Percentiles rank a stretch among this genome's conserved stretches.
These are phyloP conservation scores for Saturnispora serradocipensis DNA, from an alignment of 805 yeast genomes.

Conservation along the genomic window DNA sequence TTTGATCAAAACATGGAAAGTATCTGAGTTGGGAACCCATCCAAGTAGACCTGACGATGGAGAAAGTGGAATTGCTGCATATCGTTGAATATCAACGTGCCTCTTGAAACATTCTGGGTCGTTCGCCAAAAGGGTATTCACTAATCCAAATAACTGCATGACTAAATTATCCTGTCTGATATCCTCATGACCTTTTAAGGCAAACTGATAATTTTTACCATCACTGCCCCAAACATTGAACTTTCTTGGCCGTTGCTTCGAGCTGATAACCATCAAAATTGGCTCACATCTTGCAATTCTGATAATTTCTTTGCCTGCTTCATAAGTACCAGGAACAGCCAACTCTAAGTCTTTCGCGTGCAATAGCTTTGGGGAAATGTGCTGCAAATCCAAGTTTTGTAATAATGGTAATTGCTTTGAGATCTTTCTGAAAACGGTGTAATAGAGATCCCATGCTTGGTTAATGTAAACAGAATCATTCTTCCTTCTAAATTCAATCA, in stretches of 20 bases:
- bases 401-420: constrained; percentile 83
- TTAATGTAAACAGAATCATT: constrained; percentile 81
- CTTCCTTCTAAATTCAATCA: constrained; percentile 71
- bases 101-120: constrained; percentile 96
- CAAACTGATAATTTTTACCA: constrained; percentile 79
- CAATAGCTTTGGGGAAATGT: constrained; percentile 83
- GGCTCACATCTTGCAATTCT: constrained; percentile 73
- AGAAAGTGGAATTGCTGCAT: constrained; percentile 89
- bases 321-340: constrained; percentile 92
- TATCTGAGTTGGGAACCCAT: constrained; percentile 97
- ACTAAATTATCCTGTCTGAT: constrained; percentile 95
- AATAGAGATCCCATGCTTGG: constrained; percentile 97
- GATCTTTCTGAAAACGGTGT: constrained; percentile 85
- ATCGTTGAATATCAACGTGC: constrained; percentile 85
- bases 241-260: constrained; percentile 93
- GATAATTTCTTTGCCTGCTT: constrained; percentile 71
- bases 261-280: constrained; percentile 74
- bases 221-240: constrained; percentile 76
- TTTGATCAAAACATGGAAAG: constrained; percentile 85
- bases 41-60: constrained; percentile 95
- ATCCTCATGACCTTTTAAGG: constrained; percentile 93
- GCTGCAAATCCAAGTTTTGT: constrained; percentile 79
- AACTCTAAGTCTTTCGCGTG: constrained; percentile 71
- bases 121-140: constrained; percentile 76
- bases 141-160: constrained; percentile 95